phyloP scores from a whole-genome alignment of 306 rosid genomes.

The Dalbergia cochinchinensis region DNA sequence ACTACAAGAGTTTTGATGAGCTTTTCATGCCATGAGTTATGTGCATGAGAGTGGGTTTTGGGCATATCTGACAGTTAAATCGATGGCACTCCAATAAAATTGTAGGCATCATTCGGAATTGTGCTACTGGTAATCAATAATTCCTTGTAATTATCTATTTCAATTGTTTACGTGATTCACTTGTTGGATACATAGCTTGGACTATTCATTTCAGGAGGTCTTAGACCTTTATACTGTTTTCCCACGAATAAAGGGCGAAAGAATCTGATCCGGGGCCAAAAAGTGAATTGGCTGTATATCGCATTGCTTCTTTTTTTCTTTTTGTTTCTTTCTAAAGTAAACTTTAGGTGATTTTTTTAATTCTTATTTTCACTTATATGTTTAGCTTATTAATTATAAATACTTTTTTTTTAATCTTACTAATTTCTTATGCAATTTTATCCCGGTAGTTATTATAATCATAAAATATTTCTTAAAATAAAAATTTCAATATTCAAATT shows the following conservation, averaged over 20 bases:
- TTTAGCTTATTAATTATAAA: no score
- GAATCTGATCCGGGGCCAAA: constrained; percentile 17
- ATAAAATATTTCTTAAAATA: no score
- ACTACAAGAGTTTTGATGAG: not conserved
- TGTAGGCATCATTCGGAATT: not conserved
- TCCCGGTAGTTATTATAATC: no score
- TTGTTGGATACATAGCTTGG: not conserved
- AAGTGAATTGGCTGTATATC: constrained; percentile 27
- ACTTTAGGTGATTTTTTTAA: not conserved
- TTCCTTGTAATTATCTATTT: not conserved
- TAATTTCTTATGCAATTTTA: no score
- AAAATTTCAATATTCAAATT: no score
- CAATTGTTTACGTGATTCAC: not conserved
- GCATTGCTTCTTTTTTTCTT: no score
- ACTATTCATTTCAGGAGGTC: not conserved
- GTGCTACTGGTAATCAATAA: not conserved
- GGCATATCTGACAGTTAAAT: not conserved
- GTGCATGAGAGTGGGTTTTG: not conserved
- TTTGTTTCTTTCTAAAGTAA: no score
- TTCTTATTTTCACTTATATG: no score
- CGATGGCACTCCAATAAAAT: not conserved
- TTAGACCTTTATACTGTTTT: not conserved
- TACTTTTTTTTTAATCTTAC: no score
- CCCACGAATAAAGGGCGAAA: not conserved
- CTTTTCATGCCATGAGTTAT: not conserved